Conservation (phyloP, 257 asterid species). For the Parsonsia alboflavescens region DNA sequence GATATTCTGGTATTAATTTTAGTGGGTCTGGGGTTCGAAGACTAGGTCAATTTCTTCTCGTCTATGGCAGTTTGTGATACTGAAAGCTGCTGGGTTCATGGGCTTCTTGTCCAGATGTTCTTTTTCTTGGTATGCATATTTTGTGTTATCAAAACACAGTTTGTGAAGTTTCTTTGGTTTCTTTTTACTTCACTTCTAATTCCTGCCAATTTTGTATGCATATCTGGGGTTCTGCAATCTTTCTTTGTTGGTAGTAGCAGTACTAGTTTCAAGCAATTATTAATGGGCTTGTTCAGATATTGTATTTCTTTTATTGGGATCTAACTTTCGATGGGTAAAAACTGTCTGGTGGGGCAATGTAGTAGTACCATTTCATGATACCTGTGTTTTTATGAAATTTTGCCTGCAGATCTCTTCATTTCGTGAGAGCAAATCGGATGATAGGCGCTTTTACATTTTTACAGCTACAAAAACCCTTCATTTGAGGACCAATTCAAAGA, state of each 20-base stretch:
- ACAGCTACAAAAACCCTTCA: slow-evolving; percentile 93
- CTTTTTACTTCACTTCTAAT: background rate
- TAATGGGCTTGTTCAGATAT: background rate
- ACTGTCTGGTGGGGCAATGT: background rate
- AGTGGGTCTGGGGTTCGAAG: slow-evolving; percentile 7
- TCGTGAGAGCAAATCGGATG: slow-evolving; percentile 91
- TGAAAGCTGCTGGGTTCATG: background rate
- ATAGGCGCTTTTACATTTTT: slow-evolving; percentile 79
- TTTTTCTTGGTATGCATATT: slow-evolving; percentile 15
- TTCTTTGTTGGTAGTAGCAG: background rate
- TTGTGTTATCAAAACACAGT: background rate
- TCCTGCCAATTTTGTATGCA: background rate
- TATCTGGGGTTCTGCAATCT: background rate
- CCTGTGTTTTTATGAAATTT: slow-evolving; percentile 3
- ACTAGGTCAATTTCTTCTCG: background rate
- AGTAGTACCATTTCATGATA: background rate
- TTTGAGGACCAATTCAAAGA: slow-evolving; percentile 64
- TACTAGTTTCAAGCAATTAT: background rate
- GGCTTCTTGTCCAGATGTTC: slow-evolving; percentile 1
- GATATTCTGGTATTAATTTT: slow-evolving; percentile 17
- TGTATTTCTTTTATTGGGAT: background rate
- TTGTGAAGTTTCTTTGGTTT: background rate
- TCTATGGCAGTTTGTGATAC: background rate
- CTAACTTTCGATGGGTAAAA: background rate
- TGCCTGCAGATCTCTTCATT: slow-evolving; percentile 73